Percentiles rank a stretch among this genome's conserved stretches.
phyloP scores from a whole-genome alignment of 2,329 filamentous ascomycete genomes.

The Trichoderma cornu-damae region DNA sequence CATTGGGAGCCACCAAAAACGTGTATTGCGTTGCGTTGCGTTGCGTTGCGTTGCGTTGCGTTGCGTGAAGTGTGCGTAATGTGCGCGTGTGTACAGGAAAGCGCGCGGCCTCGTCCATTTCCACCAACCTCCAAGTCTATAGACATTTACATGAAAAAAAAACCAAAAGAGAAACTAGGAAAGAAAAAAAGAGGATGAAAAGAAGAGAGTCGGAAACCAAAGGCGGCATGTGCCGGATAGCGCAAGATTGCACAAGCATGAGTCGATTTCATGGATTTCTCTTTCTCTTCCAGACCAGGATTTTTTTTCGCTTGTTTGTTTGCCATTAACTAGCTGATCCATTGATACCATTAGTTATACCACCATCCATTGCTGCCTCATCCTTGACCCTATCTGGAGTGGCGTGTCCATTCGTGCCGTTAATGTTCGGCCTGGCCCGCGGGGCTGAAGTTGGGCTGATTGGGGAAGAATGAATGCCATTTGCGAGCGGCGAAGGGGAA shows the following conservation, averaged over 20 bases:
- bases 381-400: constrained; percentile 22
- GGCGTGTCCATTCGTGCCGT: constrained; percentile 29
- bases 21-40: constrained; percentile 6
- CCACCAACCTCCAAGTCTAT: constrained; percentile 7
- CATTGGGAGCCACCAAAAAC: not conserved
- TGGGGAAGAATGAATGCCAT: constrained; percentile 46
- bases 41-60: constrained; percentile 10
- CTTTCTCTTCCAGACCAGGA: not conserved
- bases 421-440: constrained; percentile 27
- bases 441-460: constrained; percentile 34
- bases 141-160: constrained; percentile 13
- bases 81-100: constrained; percentile 12
- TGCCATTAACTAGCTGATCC: constrained; percentile 20
- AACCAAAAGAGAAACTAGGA: not conserved
- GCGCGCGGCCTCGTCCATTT: not conserved
- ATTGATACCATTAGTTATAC: constrained; percentile 30
- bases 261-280: not conserved
- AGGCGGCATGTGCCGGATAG: not conserved
- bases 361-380: constrained; percentile 23
- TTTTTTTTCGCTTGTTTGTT: no score
- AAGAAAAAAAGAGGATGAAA: not conserved
- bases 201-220: not conserved
- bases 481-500: constrained; percentile 37
- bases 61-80: constrained; percentile 10
- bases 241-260: constrained; percentile 11